phyloP scores from a whole-genome alignment of 2,329 filamentous ascomycete genomes.

The Colletotrichum orchidophilum region DNA sequence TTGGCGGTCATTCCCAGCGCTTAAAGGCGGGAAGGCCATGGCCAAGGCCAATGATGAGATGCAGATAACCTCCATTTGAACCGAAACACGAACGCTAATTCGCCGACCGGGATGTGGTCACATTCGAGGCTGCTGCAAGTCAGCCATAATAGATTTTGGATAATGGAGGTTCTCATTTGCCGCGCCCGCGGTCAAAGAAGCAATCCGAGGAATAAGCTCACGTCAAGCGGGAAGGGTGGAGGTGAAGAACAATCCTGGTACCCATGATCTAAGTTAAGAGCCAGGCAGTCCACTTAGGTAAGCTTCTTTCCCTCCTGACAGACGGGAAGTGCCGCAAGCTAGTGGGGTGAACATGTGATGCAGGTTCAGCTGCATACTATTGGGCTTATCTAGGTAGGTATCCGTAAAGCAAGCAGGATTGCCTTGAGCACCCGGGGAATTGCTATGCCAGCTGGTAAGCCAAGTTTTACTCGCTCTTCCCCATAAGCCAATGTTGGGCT shows the following conservation, averaged over 20 bases:
- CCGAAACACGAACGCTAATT: neutral
- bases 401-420: too few relatives aligned
- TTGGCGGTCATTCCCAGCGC: constrained; percentile 26
- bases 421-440: neutral
- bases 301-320: neutral
- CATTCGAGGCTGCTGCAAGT: constrained; percentile 1
- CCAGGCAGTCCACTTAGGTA: neutral
- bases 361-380: too few relatives aligned
- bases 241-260: neutral
- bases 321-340: neutral
- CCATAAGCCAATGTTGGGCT: neutral
- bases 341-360: neutral
- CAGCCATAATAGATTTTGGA: neutral
- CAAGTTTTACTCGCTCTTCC: neutral
- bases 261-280: neutral
- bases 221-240: constrained; percentile 23
- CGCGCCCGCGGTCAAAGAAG: constrained; percentile 3
- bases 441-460: neutral
- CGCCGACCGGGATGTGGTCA: neutral
- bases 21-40: constrained; percentile 16
- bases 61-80: neutral
- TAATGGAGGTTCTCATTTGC: neutral
- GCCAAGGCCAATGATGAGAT: constrained; percentile 13
- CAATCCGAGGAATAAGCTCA: constrained; percentile 19
- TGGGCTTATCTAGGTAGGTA: too few relatives aligned